A percentile compares a stretch with the other conserved stretches of the same genome.
Conservation (phyloP, 768 basidiomycete species). For the Suillus bovinus region DNA sequence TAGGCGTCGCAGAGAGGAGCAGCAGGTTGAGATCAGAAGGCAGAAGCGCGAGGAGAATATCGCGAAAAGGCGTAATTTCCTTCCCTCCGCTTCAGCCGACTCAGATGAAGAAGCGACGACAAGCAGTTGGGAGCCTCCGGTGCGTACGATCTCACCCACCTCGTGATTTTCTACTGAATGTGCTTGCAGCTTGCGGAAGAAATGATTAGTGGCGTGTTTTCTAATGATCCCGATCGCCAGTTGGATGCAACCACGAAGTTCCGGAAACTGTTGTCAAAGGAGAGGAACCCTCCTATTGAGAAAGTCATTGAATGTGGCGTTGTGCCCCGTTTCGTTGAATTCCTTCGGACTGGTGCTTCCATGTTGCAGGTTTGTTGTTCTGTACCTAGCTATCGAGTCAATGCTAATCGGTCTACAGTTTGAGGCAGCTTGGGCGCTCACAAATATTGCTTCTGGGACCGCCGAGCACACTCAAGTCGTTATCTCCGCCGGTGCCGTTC, state of each 20-base stretch:
- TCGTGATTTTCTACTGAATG: constrained; percentile 14
- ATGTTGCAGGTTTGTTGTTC: constrained; percentile 72
- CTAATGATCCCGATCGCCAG: constrained; percentile 88
- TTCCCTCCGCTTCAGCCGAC: constrained; percentile 70
- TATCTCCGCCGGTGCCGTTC: constrained; percentile 91
- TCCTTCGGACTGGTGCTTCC: constrained; percentile 75
- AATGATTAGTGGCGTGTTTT: constrained; percentile 93
- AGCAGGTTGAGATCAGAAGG: constrained; percentile 97
- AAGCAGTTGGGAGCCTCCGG: constrained; percentile 77
- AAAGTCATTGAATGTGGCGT: constrained; percentile 97
- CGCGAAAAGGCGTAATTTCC: constrained; percentile 94
- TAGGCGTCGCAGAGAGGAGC: constrained; percentile 94
- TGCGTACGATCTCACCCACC: constrained; percentile 31
- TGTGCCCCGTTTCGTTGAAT: constrained; percentile 95
- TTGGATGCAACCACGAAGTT: constrained; percentile 98
- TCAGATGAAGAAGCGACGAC: constrained; percentile 88
- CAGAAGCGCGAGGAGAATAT: constrained; percentile 99
- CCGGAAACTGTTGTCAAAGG: constrained; percentile 97
- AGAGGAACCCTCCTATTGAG: constrained; percentile 99
- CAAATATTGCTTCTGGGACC: constrained; percentile 97
- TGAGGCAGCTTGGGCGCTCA: constrained; percentile 97
- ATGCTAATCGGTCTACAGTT: constrained; percentile 52
- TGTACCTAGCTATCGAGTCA: constrained; percentile 12
- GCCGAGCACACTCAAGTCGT: constrained; percentile 99
- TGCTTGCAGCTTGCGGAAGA: constrained; percentile 72